Evolutionary conservation across 1,284 basidiomycete genomes (phyloP).

Genomic region (Boletus sp.): DNA sequence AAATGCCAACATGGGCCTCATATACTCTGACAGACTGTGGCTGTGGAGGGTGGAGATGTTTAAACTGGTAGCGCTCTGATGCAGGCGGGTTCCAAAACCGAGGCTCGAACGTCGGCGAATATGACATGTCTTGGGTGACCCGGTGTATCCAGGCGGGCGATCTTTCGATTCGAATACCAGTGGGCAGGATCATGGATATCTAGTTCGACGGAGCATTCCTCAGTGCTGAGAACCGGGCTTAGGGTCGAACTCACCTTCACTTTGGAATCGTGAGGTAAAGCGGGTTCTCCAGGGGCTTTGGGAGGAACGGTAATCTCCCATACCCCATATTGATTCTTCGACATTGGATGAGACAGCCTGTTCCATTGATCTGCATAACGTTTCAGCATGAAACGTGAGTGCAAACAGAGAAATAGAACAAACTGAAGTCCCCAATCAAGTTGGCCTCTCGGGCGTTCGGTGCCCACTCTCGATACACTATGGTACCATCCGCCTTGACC

Average conservation of each 20-base stretch:
- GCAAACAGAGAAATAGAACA: slow-evolving; percentile 33
- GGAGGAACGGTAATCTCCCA: slow-evolving; percentile 88
- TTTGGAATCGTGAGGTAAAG: slow-evolving; percentile 93
- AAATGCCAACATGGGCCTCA: slow-evolving; percentile 98
- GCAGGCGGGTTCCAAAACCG: slow-evolving; percentile 96
- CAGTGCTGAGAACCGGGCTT: neutral
- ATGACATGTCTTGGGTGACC: slow-evolving; percentile 88
- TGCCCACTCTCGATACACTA: slow-evolving; percentile 94
- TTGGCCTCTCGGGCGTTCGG: slow-evolving; percentile 81
- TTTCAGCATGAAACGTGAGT: neutral
- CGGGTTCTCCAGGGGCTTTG: slow-evolving; percentile 61
- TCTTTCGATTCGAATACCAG: slow-evolving; percentile 82
- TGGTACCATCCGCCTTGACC: slow-evolving; percentile 61
- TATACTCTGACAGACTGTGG: slow-evolving; percentile 83
- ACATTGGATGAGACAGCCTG: slow-evolving; percentile 81
- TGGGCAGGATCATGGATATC: slow-evolving; percentile 82
- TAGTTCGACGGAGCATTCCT: slow-evolving; percentile 28
- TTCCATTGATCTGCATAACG: slow-evolving; percentile 78
- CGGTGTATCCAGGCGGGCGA: slow-evolving; percentile 92
- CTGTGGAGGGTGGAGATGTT: slow-evolving; percentile 67
- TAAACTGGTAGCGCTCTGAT: slow-evolving; percentile 75
- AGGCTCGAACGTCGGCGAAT: slow-evolving; percentile 92
- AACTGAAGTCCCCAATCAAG: slow-evolving; percentile 96
- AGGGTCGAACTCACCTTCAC: slow-evolving; percentile 59
- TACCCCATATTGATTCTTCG: slow-evolving; percentile 84